Evolutionary conservation across 768 basidiomycete species (phyloP), one percentile per base, ranked within the genome.

Genomic region (Mycena haematopus): DNA sequence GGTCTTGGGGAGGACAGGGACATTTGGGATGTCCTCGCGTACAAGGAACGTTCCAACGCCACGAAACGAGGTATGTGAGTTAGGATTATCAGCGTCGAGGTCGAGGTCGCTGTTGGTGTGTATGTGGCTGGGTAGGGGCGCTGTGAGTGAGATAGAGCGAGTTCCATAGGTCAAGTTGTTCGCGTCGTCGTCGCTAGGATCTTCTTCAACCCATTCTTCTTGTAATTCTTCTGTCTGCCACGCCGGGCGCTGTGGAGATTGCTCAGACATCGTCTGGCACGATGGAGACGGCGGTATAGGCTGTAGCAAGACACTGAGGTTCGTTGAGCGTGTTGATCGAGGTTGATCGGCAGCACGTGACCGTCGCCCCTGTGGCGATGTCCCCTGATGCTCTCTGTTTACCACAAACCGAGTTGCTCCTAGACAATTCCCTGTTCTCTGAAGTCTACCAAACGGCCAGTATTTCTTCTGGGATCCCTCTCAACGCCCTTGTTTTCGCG

Each of bases 201-300:
- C 76, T 3, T 80, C 79, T 21, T 94, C 92, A 61, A 92, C 80
- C 95, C 95, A 97, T 79, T 96, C 95, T 68, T 96, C 94, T 62
- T 87, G 89, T 8, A 97, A 85, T 72, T 96, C 95, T 56, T 92
- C 91, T 1, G 93, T 93, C 73, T 92, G 89, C 92, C 92, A 94
- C 52, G 84, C 92, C 22, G 92, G 92, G 47, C 70, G 69, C 14
- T 69, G 60, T 50, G 58, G 47, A 25, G 49, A 62, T 22, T 68
- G 65, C 54, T 68, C 72, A 25, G 74, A 63, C 77, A 79, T 79
- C 67, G 72, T 70, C 58, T 68, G 49, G 52, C 72, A 67, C 58
- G 69, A 69, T 62, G 59, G 53, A 33, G 29, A 54, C 2, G 17
- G 55, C 59, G 63, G 61, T 40, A 38, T 63, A 59, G 50, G 49